Evolutionary conservation across 192 early-diverging fungal species (phyloP).

Genomic region (Pilobolus umbonatus): DNA sequence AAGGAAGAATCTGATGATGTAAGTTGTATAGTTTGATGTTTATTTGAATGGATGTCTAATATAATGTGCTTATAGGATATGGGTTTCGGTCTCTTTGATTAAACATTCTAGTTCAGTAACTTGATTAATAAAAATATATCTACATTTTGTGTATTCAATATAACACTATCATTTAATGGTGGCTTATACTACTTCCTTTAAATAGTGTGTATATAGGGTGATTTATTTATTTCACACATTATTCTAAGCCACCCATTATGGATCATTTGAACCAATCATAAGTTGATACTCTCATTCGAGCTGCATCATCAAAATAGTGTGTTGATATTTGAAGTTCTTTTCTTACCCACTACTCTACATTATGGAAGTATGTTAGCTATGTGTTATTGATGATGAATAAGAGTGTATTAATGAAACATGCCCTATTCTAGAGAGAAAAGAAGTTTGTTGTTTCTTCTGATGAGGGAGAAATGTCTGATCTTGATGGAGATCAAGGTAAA

Average conservation of each 20-base stretch:
- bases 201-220: too few relatives aligned
- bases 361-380: too few relatives aligned
- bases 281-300: too few relatives aligned
- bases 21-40: neutral
- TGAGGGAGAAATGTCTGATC: constrained; percentile 30
- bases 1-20: constrained; percentile 86
- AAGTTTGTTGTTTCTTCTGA: constrained; percentile 11
- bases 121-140: neutral
- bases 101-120: constrained; percentile 36
- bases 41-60: neutral
- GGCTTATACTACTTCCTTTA: neutral
- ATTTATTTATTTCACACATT: too few relatives aligned
- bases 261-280: too few relatives aligned
- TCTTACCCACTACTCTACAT: too few relatives aligned
- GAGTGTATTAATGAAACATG: too few relatives aligned
- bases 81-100: constrained; percentile 97
- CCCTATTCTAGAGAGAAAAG: constrained; percentile 14
- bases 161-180: neutral
- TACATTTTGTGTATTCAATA: neutral
- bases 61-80: constrained; percentile 48
- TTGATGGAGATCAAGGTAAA: constrained; percentile 31
- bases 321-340: neutral
- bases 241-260: too few relatives aligned
- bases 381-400: too few relatives aligned
- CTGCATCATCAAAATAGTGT: too few relatives aligned